Percentiles rank a stretch among this genome's conserved stretches.
phyloP scores from a whole-genome alignment of 805 yeast genomes.

The Pichia nanzhaoensis region DNA sequence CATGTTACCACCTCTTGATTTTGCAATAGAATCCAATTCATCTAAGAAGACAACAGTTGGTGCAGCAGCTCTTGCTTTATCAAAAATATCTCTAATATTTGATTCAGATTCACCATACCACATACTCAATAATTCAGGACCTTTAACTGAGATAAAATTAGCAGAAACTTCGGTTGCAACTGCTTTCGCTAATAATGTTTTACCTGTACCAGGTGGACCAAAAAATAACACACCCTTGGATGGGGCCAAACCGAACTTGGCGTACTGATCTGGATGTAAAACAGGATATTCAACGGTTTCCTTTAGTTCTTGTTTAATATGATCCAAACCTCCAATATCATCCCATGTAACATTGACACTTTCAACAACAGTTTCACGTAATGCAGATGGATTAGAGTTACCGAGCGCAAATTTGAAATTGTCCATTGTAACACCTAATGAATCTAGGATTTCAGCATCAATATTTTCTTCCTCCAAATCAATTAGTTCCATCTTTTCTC shows the following conservation, averaged over 20 bases:
- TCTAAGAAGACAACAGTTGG: conserved; percentile 98
- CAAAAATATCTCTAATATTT: conserved; percentile 94
- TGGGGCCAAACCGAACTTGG: conserved; percentile 96
- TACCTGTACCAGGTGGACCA: conserved; percentile 99
- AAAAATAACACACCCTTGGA: conserved; percentile 97
- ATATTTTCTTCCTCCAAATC: conserved; percentile 95
- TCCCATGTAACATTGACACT: conserved; percentile 98
- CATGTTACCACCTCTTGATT: conserved; percentile 85
- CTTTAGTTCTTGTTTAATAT: conserved; percentile 91
- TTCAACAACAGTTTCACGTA: conserved; percentile 99
- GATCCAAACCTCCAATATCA: conserved; percentile 97
- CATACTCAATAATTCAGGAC: conserved; percentile 95
- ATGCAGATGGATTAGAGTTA: conserved; percentile 96
- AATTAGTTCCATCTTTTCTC: conserved; percentile 98
- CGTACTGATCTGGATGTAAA: conserved; percentile 96
- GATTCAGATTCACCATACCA: conserved; percentile 99
- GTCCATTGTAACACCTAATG: conserved; percentile 97
- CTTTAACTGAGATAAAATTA: conserved; percentile 93
- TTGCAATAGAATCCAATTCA: conserved; percentile 96
- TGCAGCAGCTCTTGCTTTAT: conserved; percentile 98
- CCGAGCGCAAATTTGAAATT: conserved; percentile 97
- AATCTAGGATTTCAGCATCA: conserved; percentile 93
- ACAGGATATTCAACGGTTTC: conserved; percentile 99
- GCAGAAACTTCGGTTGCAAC: conserved; percentile 99
- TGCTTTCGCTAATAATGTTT: conserved; percentile 95